Percentiles rank a stretch among this genome's conserved stretches.
These are phyloP conservation scores for Fusarium sterilihyphosum DNA, from an alignment of 2,329 filamentous ascomycete species.

Conservation along the genomic window DNA sequence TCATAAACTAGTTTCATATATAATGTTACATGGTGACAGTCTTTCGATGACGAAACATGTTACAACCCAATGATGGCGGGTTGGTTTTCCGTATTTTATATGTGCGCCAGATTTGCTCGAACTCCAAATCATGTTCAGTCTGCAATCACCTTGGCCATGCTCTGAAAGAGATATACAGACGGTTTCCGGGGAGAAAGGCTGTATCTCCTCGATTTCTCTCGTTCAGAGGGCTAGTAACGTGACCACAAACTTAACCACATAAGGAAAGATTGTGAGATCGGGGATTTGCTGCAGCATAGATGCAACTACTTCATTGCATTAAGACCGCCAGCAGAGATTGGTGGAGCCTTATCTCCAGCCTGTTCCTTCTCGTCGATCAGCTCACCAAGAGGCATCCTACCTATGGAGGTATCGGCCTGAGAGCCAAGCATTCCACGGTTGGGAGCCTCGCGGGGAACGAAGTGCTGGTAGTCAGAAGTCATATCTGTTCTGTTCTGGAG, in stretches of 20 bases:
- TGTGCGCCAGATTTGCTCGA: rapidly evolving
- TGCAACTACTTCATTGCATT: neutral
- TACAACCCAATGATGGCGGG: too few species aligned
- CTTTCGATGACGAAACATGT: rapidly evolving
- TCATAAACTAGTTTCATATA: neutral
- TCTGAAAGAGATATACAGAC: neutral
- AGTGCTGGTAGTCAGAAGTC: neutral
- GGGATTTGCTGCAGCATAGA: rapidly evolving
- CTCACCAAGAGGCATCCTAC: neutral
- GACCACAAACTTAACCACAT: neutral
- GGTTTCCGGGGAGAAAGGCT: rapidly evolving
- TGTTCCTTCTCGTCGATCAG: conserved; percentile 1
- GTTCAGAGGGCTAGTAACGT: too few species aligned
- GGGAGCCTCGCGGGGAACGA: neutral
- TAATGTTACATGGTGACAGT: neutral
- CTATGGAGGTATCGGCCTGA: neutral
- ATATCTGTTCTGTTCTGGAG: neutral
- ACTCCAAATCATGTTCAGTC: neutral
- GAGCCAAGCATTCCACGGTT: neutral
- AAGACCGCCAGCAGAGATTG: neutral
- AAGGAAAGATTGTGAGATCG: neutral
- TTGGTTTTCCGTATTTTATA: neutral
- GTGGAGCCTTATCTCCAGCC: neutral
- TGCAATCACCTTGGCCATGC: neutral
- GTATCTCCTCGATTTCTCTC: neutral